Percentiles rank a stretch among this genome's conserved stretches.
Evolutionary conservation across 352 stramenopile species (phyloP).

Genomic region (Globisporangium perplexum): DNA sequence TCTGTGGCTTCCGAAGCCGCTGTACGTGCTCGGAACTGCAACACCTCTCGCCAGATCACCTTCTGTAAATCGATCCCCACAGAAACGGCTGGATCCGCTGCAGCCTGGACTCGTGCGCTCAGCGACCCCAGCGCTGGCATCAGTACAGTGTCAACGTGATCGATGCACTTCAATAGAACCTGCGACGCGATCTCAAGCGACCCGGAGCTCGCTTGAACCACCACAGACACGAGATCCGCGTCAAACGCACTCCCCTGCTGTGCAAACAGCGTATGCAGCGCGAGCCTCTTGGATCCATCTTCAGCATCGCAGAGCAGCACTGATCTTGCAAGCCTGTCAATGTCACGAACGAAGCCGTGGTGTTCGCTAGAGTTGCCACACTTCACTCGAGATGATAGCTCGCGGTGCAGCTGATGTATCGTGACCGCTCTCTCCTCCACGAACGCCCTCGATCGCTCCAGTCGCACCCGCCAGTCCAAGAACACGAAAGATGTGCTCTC

Average conservation of each 20-base stretch:
- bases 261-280: neutral
- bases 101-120: neutral
- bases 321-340: neutral
- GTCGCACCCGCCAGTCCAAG: neutral
- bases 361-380: neutral
- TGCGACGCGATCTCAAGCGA: conserved; percentile 2
- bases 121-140: conserved; percentile 2
- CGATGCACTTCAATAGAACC: conserved; percentile 4
- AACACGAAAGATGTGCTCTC: neutral
- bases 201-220: conserved; percentile 3
- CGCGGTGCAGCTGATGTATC: conserved; percentile 3
- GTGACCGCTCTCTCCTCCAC: conserved; percentile 2
- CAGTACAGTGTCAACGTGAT: conserved; percentile 1
- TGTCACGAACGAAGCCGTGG: neutral
- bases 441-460: neutral
- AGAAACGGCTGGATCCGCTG: neutral
- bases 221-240: neutral
- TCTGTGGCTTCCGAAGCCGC: neutral
- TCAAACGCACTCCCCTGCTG: neutral
- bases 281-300: neutral
- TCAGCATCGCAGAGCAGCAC: conserved; percentile 1
- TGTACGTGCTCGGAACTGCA: neutral
- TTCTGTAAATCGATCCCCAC: neutral
- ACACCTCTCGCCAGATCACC: conserved; percentile 2
- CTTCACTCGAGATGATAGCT: neutral